Base-by-base conservation (phyloP, 352 stramenopile species). In the Phytophthora sojae region DNA sequence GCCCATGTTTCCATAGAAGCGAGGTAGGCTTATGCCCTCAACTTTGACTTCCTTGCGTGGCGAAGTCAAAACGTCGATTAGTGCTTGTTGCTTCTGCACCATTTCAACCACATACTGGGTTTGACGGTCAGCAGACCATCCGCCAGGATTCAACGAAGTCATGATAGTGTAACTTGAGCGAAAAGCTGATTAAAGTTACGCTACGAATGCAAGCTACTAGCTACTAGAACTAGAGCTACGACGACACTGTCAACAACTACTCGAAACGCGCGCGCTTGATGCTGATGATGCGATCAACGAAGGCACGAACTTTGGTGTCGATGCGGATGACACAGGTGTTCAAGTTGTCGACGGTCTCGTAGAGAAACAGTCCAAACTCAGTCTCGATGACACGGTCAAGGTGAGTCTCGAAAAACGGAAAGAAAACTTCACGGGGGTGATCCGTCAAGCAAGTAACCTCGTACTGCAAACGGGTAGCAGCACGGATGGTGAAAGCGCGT, bases 11-110 rank as follows among this genome's bases (percentile, higher is more conserved):
- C 39, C 39, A 47, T 47, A 47, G 39, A 19, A 47, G 39, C 39
- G 39, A 47, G 39, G 39, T 47, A 47, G 39, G 39, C 39, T 47
- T 47, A 47, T 47, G 7, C 39, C 39, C 39, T 47, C 39, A 47
- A 47, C 39, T 47, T 47, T 47, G 11, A 19, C 39, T 47, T 47
- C 39, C 0, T 47, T 47, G 39, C 15, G 39, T 47, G 21, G 39
- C 39, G 2, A 47, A 47, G 7, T 47, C 39, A 47, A 21, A 47
- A 47, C 39, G 14, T 47, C 39, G 39, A 21, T 47, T 47, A 47
- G 39, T 17, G 39, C 39, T 47, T 47, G 39, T 47, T 47, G 39
- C 39, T 47, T 47, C 39, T 47, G 39, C 39, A 47, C 14, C 39
- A 47, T 47, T 47, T 47, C 39, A 7, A 47, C 39, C 39, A 21